These are phyloP conservation scores for Phlyctochytrium planicorne DNA, from an alignment of 192 early-diverging fungal species.

Conservation along the genomic window DNA sequence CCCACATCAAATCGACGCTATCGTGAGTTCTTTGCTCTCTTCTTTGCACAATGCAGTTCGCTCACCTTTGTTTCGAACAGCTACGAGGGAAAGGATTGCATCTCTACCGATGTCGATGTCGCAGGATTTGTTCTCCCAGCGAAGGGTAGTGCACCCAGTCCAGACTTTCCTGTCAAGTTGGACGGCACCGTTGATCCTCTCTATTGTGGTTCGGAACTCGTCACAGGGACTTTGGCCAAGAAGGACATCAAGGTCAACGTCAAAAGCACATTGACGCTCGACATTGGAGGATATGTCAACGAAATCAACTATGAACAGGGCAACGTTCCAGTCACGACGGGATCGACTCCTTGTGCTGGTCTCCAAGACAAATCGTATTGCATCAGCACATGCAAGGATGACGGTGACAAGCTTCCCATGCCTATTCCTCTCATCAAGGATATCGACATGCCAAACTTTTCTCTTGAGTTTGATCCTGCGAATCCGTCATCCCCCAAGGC, in stretches of 20 bases:
- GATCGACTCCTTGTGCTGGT: too few relatives aligned
- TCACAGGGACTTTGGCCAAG: too few relatives aligned
- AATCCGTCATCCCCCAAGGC: neutral
- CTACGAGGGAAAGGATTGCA: too few relatives aligned
- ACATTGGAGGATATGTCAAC: neutral
- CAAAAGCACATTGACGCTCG: neutral
- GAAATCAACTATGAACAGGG: too few relatives aligned
- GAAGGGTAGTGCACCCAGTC: neutral
- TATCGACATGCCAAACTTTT: slow-evolving; percentile 9
- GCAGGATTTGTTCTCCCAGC: neutral
- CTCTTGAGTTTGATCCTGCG: neutral
- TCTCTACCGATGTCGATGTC: too few relatives aligned
- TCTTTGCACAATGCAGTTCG: too few relatives aligned
- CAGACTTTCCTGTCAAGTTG: neutral
- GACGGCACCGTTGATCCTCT: too few relatives aligned
- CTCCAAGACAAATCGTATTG: neutral
- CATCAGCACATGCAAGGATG: neutral
- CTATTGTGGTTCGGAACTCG: too few relatives aligned
- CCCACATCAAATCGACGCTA: neutral
- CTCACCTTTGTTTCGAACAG: too few relatives aligned
- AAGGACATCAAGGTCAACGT: neutral
- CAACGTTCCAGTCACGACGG: too few relatives aligned
- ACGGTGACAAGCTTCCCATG: neutral
- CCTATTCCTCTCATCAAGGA: neutral
- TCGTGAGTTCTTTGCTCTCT: too few relatives aligned